Base-by-base conservation (phyloP, 2,329 filamentous ascomycete genomes). In the Colletotrichum filicis region DNA sequence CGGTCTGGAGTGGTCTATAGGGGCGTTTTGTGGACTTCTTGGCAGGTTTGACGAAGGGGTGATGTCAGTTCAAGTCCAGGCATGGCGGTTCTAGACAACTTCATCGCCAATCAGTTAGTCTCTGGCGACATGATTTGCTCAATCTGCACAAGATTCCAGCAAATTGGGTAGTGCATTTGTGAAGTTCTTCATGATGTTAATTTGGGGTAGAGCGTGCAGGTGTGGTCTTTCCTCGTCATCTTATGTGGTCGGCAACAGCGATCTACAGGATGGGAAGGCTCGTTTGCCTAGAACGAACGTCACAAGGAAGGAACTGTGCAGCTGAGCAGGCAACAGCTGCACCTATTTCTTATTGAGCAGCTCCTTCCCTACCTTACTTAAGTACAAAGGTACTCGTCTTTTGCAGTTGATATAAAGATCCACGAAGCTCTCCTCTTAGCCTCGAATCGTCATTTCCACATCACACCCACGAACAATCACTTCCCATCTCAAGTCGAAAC, bases 261-360 rank as follows among this genome's bases (percentile, higher is more conserved):
- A 69, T 72, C 69, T 24, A n/a, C 65, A 46, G 65, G 30, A 28
- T 35, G 55, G 58, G 58, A 42, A 24, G 69, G 66, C 22, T 26
- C 42, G 66, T 32, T 72, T 72, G 53, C 66, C 59, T 64, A 28
- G 46, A 1, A 1, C 2, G 12, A 52, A 72, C 69, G 66, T 72
- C 69, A 72, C 66, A 6, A 7, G 42, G 32, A 65, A 56, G 22
- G 62, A 7, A 11, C 22, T n/a, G 49, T 19, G 42, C 16, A 26
- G 12, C 19, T 4, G 52, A 28, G 55, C 16, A 49, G 63, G 32
- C 26, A 28, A 42, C 30, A 57, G n/a, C 26, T 42, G 52, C 19
- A 9, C 52, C 30, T 56, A 53, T 0, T 30, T 19, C 35, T 69
- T 8, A 9, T 49, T 49, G 19, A 49, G 19, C 42, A 3, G 42